Percentiles rank a stretch among this genome's conserved stretches.
Evolutionary conservation across 2,329 filamentous ascomycete genomes (phyloP).

Genomic region (Trichoderma polysporum): DNA sequence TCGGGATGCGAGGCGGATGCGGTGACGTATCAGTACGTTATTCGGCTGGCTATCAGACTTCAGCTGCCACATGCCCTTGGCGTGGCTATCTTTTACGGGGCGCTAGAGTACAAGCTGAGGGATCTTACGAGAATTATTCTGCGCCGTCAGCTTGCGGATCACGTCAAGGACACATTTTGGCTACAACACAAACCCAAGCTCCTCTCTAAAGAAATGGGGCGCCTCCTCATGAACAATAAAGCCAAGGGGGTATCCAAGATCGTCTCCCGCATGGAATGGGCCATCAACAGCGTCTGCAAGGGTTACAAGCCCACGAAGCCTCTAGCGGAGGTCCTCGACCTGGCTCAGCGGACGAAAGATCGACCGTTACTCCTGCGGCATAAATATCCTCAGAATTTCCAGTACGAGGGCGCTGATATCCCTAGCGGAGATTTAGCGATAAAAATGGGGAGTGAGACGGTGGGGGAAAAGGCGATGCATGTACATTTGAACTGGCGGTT

Average conservation of each 20-base stretch:
- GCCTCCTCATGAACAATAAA: slow-evolving; percentile 19
- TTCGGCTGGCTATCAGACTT: slow-evolving; percentile 36
- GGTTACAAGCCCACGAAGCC: slow-evolving; percentile 32
- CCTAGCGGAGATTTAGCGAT: slow-evolving; percentile 18
- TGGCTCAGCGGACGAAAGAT: slow-evolving; percentile 31
- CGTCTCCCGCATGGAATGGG: slow-evolving; percentile 33
- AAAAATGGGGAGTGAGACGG: slow-evolving; percentile 6
- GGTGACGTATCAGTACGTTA: slow-evolving; percentile 40
- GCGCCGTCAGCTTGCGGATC: slow-evolving; percentile 30
- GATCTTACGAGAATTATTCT: slow-evolving; percentile 28
- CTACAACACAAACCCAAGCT: slow-evolving; percentile 28
- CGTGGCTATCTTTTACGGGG: slow-evolving; percentile 36
- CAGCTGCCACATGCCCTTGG: slow-evolving; percentile 34
- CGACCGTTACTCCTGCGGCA: slow-evolving; percentile 28
- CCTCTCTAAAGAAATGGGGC: slow-evolving; percentile 31
- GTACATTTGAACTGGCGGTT: slow-evolving; percentile 21
- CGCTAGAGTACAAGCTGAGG: slow-evolving; percentile 34
- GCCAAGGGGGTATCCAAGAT: not conserved
- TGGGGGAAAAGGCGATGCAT: slow-evolving; percentile 4
- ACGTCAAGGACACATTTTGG: slow-evolving; percentile 31
- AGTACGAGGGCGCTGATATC: not conserved
- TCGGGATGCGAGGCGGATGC: slow-evolving; percentile 29
- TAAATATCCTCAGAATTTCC: slow-evolving; percentile 5
- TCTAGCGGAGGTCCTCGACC: slow-evolving; percentile 30
- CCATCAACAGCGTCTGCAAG: slow-evolving; percentile 32